Evolutionary conservation across 495 filamentous ascomycete genomes (phyloP).

Genomic region (Aspergillus olivimuriae): DNA sequence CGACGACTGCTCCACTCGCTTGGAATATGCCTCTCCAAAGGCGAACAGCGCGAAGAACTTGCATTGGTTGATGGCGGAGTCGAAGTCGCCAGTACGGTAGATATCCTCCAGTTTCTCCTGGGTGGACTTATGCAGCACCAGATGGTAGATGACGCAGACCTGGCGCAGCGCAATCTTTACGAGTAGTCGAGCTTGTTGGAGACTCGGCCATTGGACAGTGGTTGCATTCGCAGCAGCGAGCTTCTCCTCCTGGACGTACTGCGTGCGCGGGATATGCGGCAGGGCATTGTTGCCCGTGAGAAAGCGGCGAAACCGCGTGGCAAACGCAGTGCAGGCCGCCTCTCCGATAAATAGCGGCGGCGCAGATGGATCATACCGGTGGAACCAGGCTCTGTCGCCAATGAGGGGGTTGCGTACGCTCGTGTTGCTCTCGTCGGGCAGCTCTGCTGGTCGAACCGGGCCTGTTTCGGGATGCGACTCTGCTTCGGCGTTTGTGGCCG

Average conservation of each 20-base stretch:
- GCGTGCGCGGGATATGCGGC: conserved; percentile 35
- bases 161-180: conserved; percentile 38
- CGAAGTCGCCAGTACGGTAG: conserved; percentile 31
- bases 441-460: conserved; percentile 18
- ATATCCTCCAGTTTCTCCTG: conserved; percentile 39
- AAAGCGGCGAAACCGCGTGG: conserved; percentile 39
- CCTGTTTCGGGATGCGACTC: conserved; percentile 13
- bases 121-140: conserved; percentile 37
- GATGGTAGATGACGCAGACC: conserved; percentile 35
- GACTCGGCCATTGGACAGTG: conserved; percentile 32
- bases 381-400: conserved; percentile 40
- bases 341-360: conserved; percentile 43
- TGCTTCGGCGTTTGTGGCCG: conserved; percentile 24
- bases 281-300: conserved; percentile 32
- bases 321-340: conserved; percentile 42
- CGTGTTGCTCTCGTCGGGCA: conserved; percentile 24
- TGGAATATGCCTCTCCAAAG: conserved; percentile 39
- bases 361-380: conserved; percentile 35
- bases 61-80: conserved; percentile 31
- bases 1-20: conserved; percentile 28
- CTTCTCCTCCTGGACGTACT: conserved; percentile 33
- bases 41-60: conserved; percentile 42
- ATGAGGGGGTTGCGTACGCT: conserved; percentile 35
- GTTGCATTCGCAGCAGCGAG: conserved; percentile 28
- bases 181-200: conserved; percentile 35